These are phyloP conservation scores for Stephanodiscus minutulus DNA, from an alignment of 108 stramenopile species.

Conservation along the genomic window DNA sequence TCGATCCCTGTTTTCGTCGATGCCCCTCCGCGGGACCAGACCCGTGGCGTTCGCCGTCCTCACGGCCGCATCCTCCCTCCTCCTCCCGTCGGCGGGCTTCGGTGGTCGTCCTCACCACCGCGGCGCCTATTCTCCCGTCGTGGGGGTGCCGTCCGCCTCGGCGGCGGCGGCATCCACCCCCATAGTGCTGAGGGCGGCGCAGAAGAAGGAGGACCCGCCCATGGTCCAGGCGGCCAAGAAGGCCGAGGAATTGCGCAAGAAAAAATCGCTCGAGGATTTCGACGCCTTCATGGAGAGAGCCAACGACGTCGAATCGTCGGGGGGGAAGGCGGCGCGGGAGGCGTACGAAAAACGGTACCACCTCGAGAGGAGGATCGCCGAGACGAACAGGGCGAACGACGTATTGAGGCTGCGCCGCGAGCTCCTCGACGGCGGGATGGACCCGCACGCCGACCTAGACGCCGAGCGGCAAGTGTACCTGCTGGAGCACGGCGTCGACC, in stretches of 20 bases:
- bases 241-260: slow-evolving; percentile 50
- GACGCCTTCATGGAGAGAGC: slow-evolving; percentile 45
- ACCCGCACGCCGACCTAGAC: slow-evolving; percentile 68
- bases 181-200: slow-evolving; percentile 63
- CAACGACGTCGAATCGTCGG: slow-evolving; percentile 64
- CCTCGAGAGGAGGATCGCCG: slow-evolving; percentile 40
- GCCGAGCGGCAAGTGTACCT: slow-evolving; percentile 63
- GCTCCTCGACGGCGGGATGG: slow-evolving; percentile 70
- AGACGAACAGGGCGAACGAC: slow-evolving; percentile 32
- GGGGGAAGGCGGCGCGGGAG: slow-evolving; percentile 61
- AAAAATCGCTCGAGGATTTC: slow-evolving; percentile 44
- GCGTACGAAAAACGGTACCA: slow-evolving; percentile 66
- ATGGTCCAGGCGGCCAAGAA: slow-evolving; percentile 55
- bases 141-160: slow-evolving; percentile 26
- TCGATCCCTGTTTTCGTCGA: not conserved
- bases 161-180: slow-evolving; percentile 75
- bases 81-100: not conserved
- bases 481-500: slow-evolving; percentile 68
- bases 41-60: slow-evolving; percentile 37
- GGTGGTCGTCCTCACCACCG: not conserved
- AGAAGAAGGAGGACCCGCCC: slow-evolving; percentile 62
- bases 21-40: slow-evolving; percentile 24
- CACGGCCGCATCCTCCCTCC: not conserved
- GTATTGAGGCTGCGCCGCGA: slow-evolving; percentile 57
- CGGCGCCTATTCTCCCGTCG: not conserved